Evolutionary conservation across 2,329 filamentous ascomycete genomes (phyloP), one percentile per base, ranked within the genome.

Genomic region (Aspergillaceae sp.): DNA sequence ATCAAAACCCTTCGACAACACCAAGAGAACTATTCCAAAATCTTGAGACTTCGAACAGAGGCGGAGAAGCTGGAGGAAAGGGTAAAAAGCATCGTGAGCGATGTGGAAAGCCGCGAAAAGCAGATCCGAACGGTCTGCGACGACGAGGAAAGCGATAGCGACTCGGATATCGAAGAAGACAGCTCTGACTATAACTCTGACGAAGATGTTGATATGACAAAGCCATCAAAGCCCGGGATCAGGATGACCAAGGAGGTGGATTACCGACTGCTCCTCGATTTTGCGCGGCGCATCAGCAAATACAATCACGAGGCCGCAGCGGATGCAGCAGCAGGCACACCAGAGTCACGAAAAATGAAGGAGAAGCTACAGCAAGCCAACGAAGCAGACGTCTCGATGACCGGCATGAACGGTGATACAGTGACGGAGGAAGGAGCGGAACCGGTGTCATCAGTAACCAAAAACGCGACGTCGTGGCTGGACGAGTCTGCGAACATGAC

Each of bases 221-320:
- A 47, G 10, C 48, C 41, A 36, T 29, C 30, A n/a, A 8, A 28
- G 10, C 4, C 48, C 41, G 7, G 41, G 35, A 26, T 52, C 2
- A 54, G 50, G n/a, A 56, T 30, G n/a, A 57, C 49, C 9, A 62
- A 62, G 19, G 66, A 69, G 40, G 62, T 73, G 6, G 69, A 73
- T 36, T 73, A 73, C 49, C 61, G 61, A 33, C 53, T 71, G 2
- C 60, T 73, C 0, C 56, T 73, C 9, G 63, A 70, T 29, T 73
- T 73, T 43, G 70, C 71, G 3, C 64, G 69, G 4, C 59, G 70
- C 19, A 73, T 73, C 40, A 72, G 70, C 58, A 71, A 69, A 54
- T 72, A 72, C 48, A 72, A 73, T 45, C 62, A 65, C 11, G 60
- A 68, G 46, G 71, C 70, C 0, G 69, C 69, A 29, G 62, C 66